Base-by-base conservation (phyloP, 1,139 yeast species). In the Pichia sp. region DNA sequence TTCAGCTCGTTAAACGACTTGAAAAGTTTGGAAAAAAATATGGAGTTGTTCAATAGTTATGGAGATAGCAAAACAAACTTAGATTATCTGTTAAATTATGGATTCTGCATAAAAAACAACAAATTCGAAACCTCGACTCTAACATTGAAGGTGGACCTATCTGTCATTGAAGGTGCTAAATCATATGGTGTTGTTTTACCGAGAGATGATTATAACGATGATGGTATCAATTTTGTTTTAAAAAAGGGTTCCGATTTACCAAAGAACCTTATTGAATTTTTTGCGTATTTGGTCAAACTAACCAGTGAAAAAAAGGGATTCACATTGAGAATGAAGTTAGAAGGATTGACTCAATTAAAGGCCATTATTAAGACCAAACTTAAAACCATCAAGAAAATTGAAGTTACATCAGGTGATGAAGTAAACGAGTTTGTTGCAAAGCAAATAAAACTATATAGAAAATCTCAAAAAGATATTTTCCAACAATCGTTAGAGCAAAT, bases 11-110 rank as follows among this genome's bases (percentile, higher is more conserved):
- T 53, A 2, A 55, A 56, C 29, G 55, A 52, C 10, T 28, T 38
- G 3, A 69, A 69, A 43, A 55, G 57, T 44, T 60, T 72, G 56
- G 59, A 58, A 40, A 54, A 53, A 7, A 80, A 77, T 0, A 57
- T 59, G 4, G 83, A 86, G 56, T 55, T 87, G 2, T 81, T 63
- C 60, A 87, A 88, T 60, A 87, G 85, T 61, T 88, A 90, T 61
- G 97, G 97, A 1, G 76, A 80, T 48, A 31, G 9, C 10, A 88
- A 87, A 59, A 82, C 94, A 0, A 88, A 88, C 57, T 87, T 84
- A 56, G 95, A 86, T 54, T 67, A 82, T 32, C 61, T 78, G 5
- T 57, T 77, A 37, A 81, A 77, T 0, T 77, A 77, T 53, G 97
- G 96, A 0, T 87, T 87, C 63, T 77, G 81, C 28, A 45, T 83